Conservation (phyloP, 331 rosid genomes). For the Quercus phellos region DNA sequence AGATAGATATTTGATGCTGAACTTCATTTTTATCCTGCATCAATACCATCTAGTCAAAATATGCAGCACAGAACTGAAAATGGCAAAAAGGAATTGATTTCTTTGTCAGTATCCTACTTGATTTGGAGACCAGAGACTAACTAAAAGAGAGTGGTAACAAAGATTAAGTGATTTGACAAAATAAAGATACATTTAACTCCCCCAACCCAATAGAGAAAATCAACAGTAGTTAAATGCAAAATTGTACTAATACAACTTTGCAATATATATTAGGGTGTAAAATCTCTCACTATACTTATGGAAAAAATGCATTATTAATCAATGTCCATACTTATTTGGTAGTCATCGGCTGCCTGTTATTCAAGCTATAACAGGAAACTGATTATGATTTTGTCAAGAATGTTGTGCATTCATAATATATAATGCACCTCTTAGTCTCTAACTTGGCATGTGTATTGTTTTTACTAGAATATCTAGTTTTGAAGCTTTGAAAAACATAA, state of each 20-base stretch:
- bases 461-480: no score
- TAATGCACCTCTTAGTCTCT: background rate
- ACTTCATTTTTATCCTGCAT: conserved; percentile 62
- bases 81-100: background rate
- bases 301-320: background rate
- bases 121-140: background rate
- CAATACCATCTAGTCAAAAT: conserved; percentile 17
- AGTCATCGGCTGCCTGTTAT: background rate
- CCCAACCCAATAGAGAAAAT: background rate
- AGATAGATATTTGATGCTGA: conserved; percentile 64
- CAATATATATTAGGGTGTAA: background rate
- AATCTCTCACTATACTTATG: background rate
- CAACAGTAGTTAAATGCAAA: background rate
- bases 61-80: conserved; percentile 5
- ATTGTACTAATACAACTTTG: background rate
- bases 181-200: background rate
- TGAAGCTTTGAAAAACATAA: background rate
- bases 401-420: background rate
- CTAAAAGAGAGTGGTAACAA: background rate
- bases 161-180: background rate
- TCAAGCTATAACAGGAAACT: background rate
- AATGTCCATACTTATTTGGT: background rate
- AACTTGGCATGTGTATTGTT: background rate
- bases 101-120: background rate
- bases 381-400: background rate